Evolutionary conservation across 1,139 yeast species (phyloP).

Genomic region (Blastobotrys ciferrii): DNA sequence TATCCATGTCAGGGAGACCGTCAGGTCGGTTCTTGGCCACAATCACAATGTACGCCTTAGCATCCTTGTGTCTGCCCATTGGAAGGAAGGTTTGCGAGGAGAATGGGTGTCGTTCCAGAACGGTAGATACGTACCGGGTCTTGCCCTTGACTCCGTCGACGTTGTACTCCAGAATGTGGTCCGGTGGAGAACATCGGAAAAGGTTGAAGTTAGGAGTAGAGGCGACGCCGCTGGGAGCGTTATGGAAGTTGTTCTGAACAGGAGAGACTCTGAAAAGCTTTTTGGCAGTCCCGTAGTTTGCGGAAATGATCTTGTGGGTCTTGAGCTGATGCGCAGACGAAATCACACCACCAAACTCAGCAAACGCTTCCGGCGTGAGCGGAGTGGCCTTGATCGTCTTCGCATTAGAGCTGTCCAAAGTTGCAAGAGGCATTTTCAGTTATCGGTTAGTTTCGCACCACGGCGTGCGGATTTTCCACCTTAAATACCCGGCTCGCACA

Average conservation of each 20-base stretch:
- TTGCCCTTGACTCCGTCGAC: conserved; percentile 28
- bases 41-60: conserved; percentile 68
- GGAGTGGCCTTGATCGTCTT: conserved; percentile 35
- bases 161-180: conserved; percentile 47
- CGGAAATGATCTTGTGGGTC: conserved; percentile 48
- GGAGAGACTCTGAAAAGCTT: conserved; percentile 75
- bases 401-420: conserved; percentile 20
- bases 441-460: not conserved
- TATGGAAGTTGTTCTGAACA: conserved; percentile 50
- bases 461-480: not conserved
- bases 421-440: conserved; percentile 30
- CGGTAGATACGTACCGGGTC: conserved; percentile 53
- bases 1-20: conserved; percentile 58
- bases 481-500: conserved; percentile 4
- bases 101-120: conserved; percentile 85
- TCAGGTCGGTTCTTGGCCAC: conserved; percentile 60
- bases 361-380: conserved; percentile 49
- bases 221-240: conserved; percentile 47
- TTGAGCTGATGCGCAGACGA: conserved; percentile 54
- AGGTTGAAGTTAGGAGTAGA: conserved; percentile 75
- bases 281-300: conserved; percentile 92
- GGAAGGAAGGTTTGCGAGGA: conserved; percentile 92
- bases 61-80: conserved; percentile 60
- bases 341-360: conserved; percentile 53
- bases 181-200: conserved; percentile 77